Evolutionary conservation across 2,329 filamentous ascomycete species (phyloP).

Genomic region (Apiospora phragmitis): DNA sequence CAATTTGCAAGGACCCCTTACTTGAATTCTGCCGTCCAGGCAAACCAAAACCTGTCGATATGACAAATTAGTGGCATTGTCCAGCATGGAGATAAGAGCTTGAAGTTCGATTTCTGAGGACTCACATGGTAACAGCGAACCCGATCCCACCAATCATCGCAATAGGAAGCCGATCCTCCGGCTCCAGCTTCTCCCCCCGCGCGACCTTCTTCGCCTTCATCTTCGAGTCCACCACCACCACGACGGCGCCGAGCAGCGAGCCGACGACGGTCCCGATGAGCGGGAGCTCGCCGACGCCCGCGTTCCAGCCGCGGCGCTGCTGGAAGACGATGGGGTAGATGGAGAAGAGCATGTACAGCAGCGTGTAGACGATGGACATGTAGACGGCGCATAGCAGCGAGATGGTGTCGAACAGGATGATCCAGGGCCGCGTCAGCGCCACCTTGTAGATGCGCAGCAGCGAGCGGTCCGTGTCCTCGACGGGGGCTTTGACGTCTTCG

Average conservation of each 20-base stretch:
- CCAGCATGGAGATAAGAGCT: no score
- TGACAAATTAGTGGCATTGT: neutral
- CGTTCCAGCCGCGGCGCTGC: slow-evolving; percentile 52
- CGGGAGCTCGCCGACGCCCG: slow-evolving; percentile 52
- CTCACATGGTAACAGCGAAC: slow-evolving; percentile 28
- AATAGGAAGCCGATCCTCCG: slow-evolving; percentile 58
- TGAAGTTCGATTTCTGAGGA: no score
- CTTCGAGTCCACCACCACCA: slow-evolving; percentile 42
- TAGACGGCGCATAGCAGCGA: slow-evolving; percentile 53
- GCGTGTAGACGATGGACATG: slow-evolving; percentile 51
- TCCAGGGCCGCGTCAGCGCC: slow-evolving; percentile 54
- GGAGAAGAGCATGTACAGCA: slow-evolving; percentile 59
- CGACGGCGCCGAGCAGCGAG: slow-evolving; percentile 41
- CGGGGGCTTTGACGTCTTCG: slow-evolving; percentile 50
- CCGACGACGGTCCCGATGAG: slow-evolving; percentile 52
- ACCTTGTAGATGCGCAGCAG: slow-evolving; percentile 49
- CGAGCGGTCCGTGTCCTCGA: slow-evolving; percentile 46
- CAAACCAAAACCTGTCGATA: slow-evolving; percentile 27
- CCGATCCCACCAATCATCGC: slow-evolving; percentile 51
- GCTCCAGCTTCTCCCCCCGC: slow-evolving; percentile 37
- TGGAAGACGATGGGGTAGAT: slow-evolving; percentile 59
- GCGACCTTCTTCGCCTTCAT: slow-evolving; percentile 38
- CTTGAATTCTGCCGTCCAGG: slow-evolving; percentile 45
- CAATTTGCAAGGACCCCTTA: slow-evolving; percentile 28
- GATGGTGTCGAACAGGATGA: slow-evolving; percentile 54